Evolutionary conservation across 2,329 filamentous ascomycete species (phyloP).

Genomic region (Diaporthe capsici): DNA sequence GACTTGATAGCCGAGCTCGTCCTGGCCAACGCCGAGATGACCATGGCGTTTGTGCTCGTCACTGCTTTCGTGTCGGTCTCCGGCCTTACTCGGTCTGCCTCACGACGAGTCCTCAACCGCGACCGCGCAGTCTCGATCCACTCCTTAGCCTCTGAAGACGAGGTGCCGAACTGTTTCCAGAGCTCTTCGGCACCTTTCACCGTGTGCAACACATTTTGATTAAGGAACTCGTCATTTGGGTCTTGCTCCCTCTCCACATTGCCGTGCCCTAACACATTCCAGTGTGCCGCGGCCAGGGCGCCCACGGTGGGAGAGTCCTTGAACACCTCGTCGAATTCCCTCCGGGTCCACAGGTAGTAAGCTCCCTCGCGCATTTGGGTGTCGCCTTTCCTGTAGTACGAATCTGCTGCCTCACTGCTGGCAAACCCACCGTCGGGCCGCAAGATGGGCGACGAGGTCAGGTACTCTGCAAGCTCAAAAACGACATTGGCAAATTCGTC

Average conservation of each 20-base stretch:
- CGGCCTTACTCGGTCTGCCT: slow-evolving; percentile 81
- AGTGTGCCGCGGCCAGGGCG: slow-evolving; percentile 84
- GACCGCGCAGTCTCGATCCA: slow-evolving; percentile 77
- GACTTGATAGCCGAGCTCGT: slow-evolving; percentile 77
- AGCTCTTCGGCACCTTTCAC: slow-evolving; percentile 77
- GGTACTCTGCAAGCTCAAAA: slow-evolving; percentile 87
- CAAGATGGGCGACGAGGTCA: slow-evolving; percentile 79
- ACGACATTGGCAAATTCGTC: slow-evolving; percentile 83
- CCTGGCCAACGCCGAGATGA: slow-evolving; percentile 85
- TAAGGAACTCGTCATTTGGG: slow-evolving; percentile 92
- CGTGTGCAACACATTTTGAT: slow-evolving; percentile 89
- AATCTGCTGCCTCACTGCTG: slow-evolving; percentile 93
- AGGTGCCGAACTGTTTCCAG: slow-evolving; percentile 80
- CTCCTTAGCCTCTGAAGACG: slow-evolving; percentile 76
- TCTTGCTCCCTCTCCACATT: slow-evolving; percentile 89
- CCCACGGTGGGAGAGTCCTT: slow-evolving; percentile 68
- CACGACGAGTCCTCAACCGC: slow-evolving; percentile 79
- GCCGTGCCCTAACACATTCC: slow-evolving; percentile 85
- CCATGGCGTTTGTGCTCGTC: slow-evolving; percentile 89
- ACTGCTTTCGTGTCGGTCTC: slow-evolving; percentile 91
- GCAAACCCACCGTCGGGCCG: slow-evolving; percentile 82
- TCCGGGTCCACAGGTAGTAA: slow-evolving; percentile 93
- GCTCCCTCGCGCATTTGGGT: slow-evolving; percentile 90
- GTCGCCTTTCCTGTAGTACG: slow-evolving; percentile 79
- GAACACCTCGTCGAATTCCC: slow-evolving; percentile 86